Base-by-base conservation (phyloP, 2,329 filamentous ascomycete species). In the Macrophomina phaseolina region DNA sequence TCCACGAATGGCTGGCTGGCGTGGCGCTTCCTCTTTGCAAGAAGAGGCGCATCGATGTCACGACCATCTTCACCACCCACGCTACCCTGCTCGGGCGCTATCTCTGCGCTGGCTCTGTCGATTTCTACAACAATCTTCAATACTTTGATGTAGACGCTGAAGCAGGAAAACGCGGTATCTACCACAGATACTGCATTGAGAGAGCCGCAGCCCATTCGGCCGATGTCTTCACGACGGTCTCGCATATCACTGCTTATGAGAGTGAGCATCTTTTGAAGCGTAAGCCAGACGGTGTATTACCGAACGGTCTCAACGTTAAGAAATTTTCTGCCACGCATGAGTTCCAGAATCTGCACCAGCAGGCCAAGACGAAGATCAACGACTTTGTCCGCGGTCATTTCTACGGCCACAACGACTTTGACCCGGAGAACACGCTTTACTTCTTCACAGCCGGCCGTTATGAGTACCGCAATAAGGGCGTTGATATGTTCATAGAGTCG, bases 401-500 rank as follows among this genome's bases (percentile, higher is more conserved):
- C 81, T 98, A 98, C 76, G 95, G 95, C 11, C 94, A 98, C 81
- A 96, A 97, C 78, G 94, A 99, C 77, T 98, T 98, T 72, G 93
- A 97, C 69, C 89, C 93, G 14, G 94, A 98, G 68, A 97, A 98
- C 80, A 99, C 95, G 0, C 87, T 99, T 42, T 99, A 97, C 81
- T 91, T 98, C 81, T 99, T 99, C 84, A 99, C 94, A 3, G 91
- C 95, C 6, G 95, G 95, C 68, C 91, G 95, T 69, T 99, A 99
- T 76, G 95, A 99, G 80, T 99, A 94, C 85, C 86, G 95, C 70
- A 99, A 99, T 77, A 99, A 99, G 82, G 95, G 95, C 75, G 94
- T 97, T 9, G 95, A 99, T 80, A 98, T 99, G 95, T 99, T 98
- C 80, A 97, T 99, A 72, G 95, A 99, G 81, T 95, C 94, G 3